Evolutionary conservation across 1,284 basidiomycete species (phyloP).

Genomic region (Irpex lacteus): DNA sequence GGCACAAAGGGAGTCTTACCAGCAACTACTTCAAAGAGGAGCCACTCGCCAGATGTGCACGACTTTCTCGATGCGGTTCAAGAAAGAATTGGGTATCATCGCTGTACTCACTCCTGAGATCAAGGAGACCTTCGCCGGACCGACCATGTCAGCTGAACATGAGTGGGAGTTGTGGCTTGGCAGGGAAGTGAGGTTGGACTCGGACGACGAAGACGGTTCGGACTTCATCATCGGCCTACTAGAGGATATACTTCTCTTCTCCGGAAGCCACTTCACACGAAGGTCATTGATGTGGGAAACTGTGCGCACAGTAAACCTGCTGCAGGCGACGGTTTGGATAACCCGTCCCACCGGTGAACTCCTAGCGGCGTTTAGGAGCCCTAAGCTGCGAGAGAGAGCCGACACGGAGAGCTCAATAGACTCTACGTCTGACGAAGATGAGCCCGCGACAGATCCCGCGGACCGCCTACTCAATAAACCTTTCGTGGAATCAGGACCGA

Average conservation of each 20-base stretch:
- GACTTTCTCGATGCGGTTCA: constrained; percentile 30
- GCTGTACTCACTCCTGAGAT: constrained; percentile 31
- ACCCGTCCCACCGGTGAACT: not conserved
- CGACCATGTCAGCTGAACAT: constrained; percentile 28
- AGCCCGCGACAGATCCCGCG: not conserved
- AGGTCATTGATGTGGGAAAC: not conserved
- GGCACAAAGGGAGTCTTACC: not conserved
- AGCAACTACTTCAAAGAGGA: constrained; percentile 26
- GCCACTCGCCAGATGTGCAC: constrained; percentile 36
- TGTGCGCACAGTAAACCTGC: not conserved
- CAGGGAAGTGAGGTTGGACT: constrained; percentile 28
- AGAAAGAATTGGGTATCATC: constrained; percentile 26
- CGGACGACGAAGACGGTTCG: constrained; percentile 33
- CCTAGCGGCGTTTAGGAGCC: not conserved
- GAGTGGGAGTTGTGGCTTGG: constrained; percentile 36
- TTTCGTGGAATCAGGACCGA: not conserved
- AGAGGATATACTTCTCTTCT: constrained; percentile 30
- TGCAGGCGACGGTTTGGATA: not conserved
- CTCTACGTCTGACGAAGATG: not conserved
- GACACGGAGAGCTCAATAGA: not conserved
- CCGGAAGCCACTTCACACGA: not conserved
- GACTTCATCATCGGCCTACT: constrained; percentile 32
- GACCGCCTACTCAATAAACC: not conserved
- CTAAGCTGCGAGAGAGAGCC: too few relatives aligned
- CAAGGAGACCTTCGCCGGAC: constrained; percentile 28